These are phyloP conservation scores for Mrakia blollopis DNA, from an alignment of 768 basidiomycete species.

Conservation along the genomic window DNA sequence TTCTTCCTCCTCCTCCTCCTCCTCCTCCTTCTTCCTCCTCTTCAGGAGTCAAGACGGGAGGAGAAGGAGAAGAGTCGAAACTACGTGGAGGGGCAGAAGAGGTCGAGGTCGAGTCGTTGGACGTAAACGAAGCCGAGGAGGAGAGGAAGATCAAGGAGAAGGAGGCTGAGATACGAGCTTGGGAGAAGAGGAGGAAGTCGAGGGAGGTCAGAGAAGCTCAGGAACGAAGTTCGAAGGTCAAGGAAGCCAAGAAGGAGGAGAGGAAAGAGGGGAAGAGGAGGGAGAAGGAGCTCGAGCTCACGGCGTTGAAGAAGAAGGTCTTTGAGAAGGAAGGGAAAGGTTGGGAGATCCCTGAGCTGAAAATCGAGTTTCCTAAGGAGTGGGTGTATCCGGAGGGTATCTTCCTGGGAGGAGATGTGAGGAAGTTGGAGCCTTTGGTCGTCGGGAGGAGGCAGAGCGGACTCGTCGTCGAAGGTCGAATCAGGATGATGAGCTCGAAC, in stretches of 20 bases:
- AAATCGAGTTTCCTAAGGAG: not conserved
- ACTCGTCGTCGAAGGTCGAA: too few relatives aligned
- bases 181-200: not conserved
- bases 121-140: not conserved
- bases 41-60: not conserved
- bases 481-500: not conserved
- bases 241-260: not conserved
- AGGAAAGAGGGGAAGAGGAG: not conserved
- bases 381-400: not conserved
- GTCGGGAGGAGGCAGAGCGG: not conserved
- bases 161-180: not conserved
- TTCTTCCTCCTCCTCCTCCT: too few relatives aligned
- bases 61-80: too few relatives aligned
- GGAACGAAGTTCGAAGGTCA: not conserved
- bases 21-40: too few relatives aligned
- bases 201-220: not conserved
- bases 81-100: too few relatives aligned
- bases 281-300: conserved; percentile 1
- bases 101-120: too few relatives aligned
- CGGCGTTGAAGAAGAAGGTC: not conserved
- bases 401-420: conserved; percentile 9
- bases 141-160: not conserved
- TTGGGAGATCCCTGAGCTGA: not conserved
- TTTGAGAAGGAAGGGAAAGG: not conserved
- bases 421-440: not conserved